Evolutionary conservation across 163 green algal species (phyloP), one percentile per base, ranked within the genome.

Genomic region (Volvox carteri): DNA sequence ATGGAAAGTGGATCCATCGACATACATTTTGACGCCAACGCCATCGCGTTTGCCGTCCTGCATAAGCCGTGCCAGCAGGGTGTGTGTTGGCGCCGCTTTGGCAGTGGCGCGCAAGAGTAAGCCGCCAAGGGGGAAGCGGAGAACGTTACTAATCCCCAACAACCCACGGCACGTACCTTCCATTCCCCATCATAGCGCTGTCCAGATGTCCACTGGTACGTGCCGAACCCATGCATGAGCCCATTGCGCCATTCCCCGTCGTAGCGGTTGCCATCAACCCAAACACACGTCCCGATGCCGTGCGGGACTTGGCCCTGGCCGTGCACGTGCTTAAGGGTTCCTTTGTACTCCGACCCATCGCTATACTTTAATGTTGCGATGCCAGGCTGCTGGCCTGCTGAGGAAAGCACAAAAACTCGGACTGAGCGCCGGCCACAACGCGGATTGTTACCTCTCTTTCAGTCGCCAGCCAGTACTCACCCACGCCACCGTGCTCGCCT

Each of bases 171-270:
- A 33, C 70, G 70, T 68, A 95, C 92, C 91, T 95, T 95, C 95
- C 97, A 99, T 84, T 99, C 96, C 8, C 98, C 98, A 89, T 99
- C 98, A 87, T 99, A 99, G 0, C 97, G 92, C 87, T 99, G 97
- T 3, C 97, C 96, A 28, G 90, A 97, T 2, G 92, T 91, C 97
- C 97, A 99, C 14, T 97, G 92, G 65, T 99, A 98, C 0, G 97
- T 99, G 56, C 98, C 98, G 86, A 97, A 96, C 23, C 98, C 98
- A 78, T 98, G 95, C 97, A 99, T 99, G 35, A 94, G 86, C 35
- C 98, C 98, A 50, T 92, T 90, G 30, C 91, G 42, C 97, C 97
- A 99, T 78, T 99, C 97, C 5, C 98, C 98, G 65, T 98, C 96
- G 92, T 99, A 99, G 80, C 98, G 94, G 93, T 98, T 98, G 25